These are phyloP conservation scores for Alternaria triticimaculans DNA, from an alignment of 2,329 filamentous ascomycete species.

Conservation along the genomic window DNA sequence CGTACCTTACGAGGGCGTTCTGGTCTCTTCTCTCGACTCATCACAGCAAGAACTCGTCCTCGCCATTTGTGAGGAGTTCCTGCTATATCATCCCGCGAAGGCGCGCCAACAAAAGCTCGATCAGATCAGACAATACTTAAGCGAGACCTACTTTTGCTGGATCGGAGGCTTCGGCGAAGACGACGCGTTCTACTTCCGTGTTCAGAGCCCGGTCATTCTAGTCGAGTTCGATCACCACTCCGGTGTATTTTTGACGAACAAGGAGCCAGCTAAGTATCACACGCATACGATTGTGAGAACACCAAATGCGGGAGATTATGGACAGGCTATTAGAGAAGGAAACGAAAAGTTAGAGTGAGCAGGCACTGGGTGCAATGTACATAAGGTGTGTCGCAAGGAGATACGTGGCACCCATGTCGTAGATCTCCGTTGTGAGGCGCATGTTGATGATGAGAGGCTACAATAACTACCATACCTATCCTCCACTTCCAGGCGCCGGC, in stretches of 20 bases:
- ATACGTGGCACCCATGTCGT: background rate
- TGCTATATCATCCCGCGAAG: constrained; percentile 68
- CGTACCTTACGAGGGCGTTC: constrained; percentile 73
- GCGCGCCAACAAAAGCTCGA: constrained; percentile 63
- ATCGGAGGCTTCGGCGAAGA: constrained; percentile 72
- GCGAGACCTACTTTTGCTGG: constrained; percentile 82
- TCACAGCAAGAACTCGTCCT: constrained; percentile 63
- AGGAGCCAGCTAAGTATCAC: constrained; percentile 77
- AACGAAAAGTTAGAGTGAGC: constrained; percentile 24
- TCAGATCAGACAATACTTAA: constrained; percentile 62
- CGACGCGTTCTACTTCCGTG: constrained; percentile 78
- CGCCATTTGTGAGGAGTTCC: constrained; percentile 67
- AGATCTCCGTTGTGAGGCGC: background rate
- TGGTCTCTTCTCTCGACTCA: constrained; percentile 57
- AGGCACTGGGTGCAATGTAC: background rate
- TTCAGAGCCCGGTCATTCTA: constrained; percentile 77
- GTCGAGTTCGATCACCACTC: constrained; percentile 83
- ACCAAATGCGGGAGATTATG: constrained; percentile 80
- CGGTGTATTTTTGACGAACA: constrained; percentile 77
- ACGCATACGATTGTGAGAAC: constrained; percentile 76
- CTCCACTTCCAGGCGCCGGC: background rate
- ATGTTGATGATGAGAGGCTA: background rate
- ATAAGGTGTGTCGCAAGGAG: background rate
- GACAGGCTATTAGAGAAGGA: constrained; percentile 57
- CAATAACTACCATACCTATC: background rate